A percentile compares a stretch with the other conserved stretches of the same genome.
Evolutionary conservation across 768 basidiomycete species (phyloP).

Genomic region (Mycena kentingensis): DNA sequence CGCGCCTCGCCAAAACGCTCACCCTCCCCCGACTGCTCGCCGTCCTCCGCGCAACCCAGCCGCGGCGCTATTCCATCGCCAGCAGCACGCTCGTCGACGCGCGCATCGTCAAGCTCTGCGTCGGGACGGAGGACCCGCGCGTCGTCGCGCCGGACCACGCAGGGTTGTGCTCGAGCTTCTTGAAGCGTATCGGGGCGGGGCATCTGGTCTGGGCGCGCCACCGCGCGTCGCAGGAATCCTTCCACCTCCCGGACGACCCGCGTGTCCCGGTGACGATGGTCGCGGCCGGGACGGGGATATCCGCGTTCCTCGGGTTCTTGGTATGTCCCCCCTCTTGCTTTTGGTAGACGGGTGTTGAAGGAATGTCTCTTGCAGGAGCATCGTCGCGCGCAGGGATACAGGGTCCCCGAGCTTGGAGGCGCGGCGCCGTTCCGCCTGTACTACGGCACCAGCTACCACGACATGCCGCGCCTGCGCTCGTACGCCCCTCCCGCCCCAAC

Average conservation of each 20-base stretch:
- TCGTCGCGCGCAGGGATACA: slow-evolving; percentile 15
- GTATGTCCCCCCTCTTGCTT: neutral
- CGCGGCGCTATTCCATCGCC: slow-evolving; percentile 15
- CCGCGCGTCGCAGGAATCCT: slow-evolving; percentile 8
- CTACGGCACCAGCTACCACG: slow-evolving; percentile 17
- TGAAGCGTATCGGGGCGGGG: slow-evolving; percentile 5
- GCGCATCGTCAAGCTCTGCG: slow-evolving; percentile 8
- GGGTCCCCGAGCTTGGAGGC: slow-evolving; percentile 8
- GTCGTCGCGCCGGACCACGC: slow-evolving; percentile 1
- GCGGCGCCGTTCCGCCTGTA: slow-evolving; percentile 12
- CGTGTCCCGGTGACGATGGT: slow-evolving; percentile 14
- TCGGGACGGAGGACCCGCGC: slow-evolving; percentile 14
- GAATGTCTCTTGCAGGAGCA: slow-evolving; percentile 11
- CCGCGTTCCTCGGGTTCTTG: slow-evolving; percentile 18
- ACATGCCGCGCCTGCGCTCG: slow-evolving; percentile 12
- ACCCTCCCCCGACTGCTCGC: slow-evolving; percentile 10
- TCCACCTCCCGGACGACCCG: slow-evolving; percentile 19
- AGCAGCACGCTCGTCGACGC: slow-evolving; percentile 15
- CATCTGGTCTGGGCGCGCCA: slow-evolving; percentile 12
- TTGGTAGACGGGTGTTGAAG: neutral
- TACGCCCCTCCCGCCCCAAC: neutral
- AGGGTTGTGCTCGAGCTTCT: slow-evolving; percentile 17
- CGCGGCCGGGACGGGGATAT: slow-evolving; percentile 14
- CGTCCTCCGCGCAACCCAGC: slow-evolving; percentile 14
- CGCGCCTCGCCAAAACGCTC: slow-evolving; percentile 6